Evolutionary conservation across 805 yeast genomes (phyloP), one percentile per base, ranked within the genome.

Genomic region (Saccharomyces kudriavzevii): DNA sequence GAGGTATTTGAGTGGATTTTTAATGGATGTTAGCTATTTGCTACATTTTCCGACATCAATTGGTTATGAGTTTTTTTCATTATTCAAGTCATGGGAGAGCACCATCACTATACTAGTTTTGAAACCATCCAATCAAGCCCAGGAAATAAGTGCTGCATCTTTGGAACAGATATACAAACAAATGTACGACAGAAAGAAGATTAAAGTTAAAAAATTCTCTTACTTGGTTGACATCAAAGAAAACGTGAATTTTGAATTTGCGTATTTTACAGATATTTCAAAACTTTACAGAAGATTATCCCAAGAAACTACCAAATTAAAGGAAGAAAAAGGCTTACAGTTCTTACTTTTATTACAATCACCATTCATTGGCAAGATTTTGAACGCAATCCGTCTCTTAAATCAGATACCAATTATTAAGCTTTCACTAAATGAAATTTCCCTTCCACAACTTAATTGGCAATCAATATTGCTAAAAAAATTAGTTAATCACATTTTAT

Each of bases 361-460:
- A 0, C 88, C 92, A 3, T 77, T 72, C 56, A 60, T 80, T 1
- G 61, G 69, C 1, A 78, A 78, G 56, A 60, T 89, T 2, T 55
- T 74, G 48, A 76, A 73, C 51, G 60, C 76, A 4, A 64, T 87
- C 40, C 75, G 74, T 27, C 69, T 81, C 0, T 60, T 83, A 3
- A 55, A 71, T 6, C 83, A 79, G 22, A 76, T 85, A 59, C 95
- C 96, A 3, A 74, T 81, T 1, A 71, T 90, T 40, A 77, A 77
- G 53, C 78, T 87, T 79, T 74, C 77, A 20, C 74, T 81, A 22
- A 76, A 81, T 47, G 87, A 84, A 58, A 63, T 81, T 20, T 71
- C 81, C 1, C 68, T 87, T 29, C 90, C 92, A 10, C 84, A 91
- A 4, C 71, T 91, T 50, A 85, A 90, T 3, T 90, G 97, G 96